Base-by-base conservation (phyloP, 2,329 filamentous ascomycete genomes). In the Ascochyta rabiei region DNA sequence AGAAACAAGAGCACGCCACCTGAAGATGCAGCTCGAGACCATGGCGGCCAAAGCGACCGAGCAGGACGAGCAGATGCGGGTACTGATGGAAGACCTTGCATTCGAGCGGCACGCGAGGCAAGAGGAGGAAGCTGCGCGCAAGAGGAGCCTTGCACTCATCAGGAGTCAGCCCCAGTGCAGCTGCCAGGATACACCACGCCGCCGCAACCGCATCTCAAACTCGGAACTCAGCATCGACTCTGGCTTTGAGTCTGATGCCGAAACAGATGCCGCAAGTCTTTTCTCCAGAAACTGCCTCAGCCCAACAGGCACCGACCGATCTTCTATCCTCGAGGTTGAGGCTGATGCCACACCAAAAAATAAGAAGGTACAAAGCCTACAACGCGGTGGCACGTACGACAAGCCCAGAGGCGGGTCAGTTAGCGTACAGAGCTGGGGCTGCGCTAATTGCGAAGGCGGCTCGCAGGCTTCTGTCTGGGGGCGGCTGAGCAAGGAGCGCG, bases 11-110 rank as follows among this genome's bases (percentile, higher is more conserved):
- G 79, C 82, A 13, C 76, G 79, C 33, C 81, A 86, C 61, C 73
- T 87, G 48, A 86, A 86, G 71, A 77, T 81, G 59, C 85, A 87
- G 69, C 75, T 88, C 18, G 82, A 86, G 66, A 82, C 82, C 33
- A 83, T 87, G 79, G 82, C 83, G 5, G 78, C 78, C 30, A 79
- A 80, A 56, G 80, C 82, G 2, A 71, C 77, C 15, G 81, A 85
- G 62, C 84, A 86, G 64, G 82, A 85, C 54, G 78, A 79, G 61
- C 79, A 81, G 44, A 85, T 86, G 74, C 62, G 64, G 21, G 59
- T 48, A 16, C 53, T 75, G 26, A 67, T 66, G 62, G 69, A 72
- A 28, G 72, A 75, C 6, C 67, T 75, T 10, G 65, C 63, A 7
- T 66, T 70, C 26, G 74, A 76, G 61, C 65, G 70, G 13, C 62